Evolutionary conservation across 345 rosid genomes (phyloP).

Genomic region (Arabidopsis arenosa): DNA sequence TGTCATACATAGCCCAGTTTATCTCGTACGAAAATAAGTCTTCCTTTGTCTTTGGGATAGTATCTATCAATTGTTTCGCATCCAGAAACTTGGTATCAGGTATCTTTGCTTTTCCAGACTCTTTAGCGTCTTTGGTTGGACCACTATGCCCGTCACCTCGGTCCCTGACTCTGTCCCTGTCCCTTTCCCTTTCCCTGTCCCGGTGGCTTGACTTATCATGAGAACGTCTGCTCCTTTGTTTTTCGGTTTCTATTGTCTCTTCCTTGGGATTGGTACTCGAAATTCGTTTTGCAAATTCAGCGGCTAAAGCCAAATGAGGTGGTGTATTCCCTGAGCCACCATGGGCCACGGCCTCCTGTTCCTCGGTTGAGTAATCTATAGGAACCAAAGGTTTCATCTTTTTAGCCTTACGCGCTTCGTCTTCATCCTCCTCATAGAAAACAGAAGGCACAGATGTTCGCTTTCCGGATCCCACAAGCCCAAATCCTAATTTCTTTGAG

Average conservation of each 20-base stretch:
- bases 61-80: slow-evolving; percentile 97
- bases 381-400: slow-evolving; percentile 98
- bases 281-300: slow-evolving; percentile 90
- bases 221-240: slow-evolving; percentile 76
- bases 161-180: slow-evolving; percentile 64
- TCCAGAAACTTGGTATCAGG: slow-evolving; percentile 81
- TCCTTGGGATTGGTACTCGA: slow-evolving; percentile 71
- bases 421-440: slow-evolving; percentile 94
- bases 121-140: slow-evolving; percentile 42
- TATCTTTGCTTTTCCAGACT: slow-evolving; percentile 61
- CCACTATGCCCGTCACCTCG: slow-evolving; percentile 59
- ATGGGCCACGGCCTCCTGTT: slow-evolving; percentile 75
- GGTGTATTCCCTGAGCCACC: slow-evolving; percentile 65
- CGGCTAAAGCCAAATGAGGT: slow-evolving; percentile 88
- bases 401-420: slow-evolving; percentile 80
- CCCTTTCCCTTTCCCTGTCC: slow-evolving; percentile 64
- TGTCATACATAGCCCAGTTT: slow-evolving; percentile 88
- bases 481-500: slow-evolving; percentile 86
- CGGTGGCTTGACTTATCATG: slow-evolving; percentile 74
- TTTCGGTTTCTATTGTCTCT: slow-evolving; percentile 72
- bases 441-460: slow-evolving; percentile 90
- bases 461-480: slow-evolving; percentile 94
- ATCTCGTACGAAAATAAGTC: slow-evolving; percentile 89
- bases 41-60: slow-evolving; percentile 97
- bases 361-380: slow-evolving; percentile 94